A percentile compares a stretch with the other conserved stretches of the same genome.
These are phyloP conservation scores for Aspergillus steynii DNA, from an alignment of 495 filamentous ascomycete genomes.

Conservation along the genomic window DNA sequence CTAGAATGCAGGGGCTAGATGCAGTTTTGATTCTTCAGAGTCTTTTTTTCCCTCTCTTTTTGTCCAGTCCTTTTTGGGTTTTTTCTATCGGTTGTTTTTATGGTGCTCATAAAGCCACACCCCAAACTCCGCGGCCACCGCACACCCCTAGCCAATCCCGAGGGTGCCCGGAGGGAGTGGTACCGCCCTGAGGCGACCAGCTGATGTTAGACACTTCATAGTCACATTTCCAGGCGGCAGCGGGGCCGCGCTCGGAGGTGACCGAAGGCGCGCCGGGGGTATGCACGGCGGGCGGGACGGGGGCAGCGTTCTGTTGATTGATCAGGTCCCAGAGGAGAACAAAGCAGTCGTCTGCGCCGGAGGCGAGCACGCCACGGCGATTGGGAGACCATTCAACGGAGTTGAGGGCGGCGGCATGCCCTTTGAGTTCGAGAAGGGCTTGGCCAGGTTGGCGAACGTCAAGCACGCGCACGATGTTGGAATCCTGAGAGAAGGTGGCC, in stretches of 20 bases:
- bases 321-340: constrained; percentile 94
- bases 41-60: neutral
- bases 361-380: constrained; percentile 83
- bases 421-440: constrained; percentile 88
- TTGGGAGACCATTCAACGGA: constrained; percentile 94
- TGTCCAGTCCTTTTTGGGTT: neutral
- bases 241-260: constrained; percentile 60
- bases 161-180: constrained; percentile 61
- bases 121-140: constrained; percentile 90
- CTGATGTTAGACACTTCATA: constrained; percentile 94
- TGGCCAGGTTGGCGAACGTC: constrained; percentile 97
- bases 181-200: constrained; percentile 81
- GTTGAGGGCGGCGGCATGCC: constrained; percentile 84
- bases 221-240: constrained; percentile 89
- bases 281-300: constrained; percentile 36
- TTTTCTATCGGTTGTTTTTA: neutral
- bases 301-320: constrained; percentile 61
- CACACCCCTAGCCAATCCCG: constrained; percentile 94
- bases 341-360: constrained; percentile 86
- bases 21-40: neutral
- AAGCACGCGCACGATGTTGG: constrained; percentile 88
- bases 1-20: constrained; percentile 15
- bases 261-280: constrained; percentile 38
- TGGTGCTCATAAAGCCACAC: constrained; percentile 63
- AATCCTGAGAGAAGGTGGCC: constrained; percentile 94